Evolutionary conservation across 176 grass and related monocot species (phyloP).

Genomic region (Ensete ventricosum): DNA sequence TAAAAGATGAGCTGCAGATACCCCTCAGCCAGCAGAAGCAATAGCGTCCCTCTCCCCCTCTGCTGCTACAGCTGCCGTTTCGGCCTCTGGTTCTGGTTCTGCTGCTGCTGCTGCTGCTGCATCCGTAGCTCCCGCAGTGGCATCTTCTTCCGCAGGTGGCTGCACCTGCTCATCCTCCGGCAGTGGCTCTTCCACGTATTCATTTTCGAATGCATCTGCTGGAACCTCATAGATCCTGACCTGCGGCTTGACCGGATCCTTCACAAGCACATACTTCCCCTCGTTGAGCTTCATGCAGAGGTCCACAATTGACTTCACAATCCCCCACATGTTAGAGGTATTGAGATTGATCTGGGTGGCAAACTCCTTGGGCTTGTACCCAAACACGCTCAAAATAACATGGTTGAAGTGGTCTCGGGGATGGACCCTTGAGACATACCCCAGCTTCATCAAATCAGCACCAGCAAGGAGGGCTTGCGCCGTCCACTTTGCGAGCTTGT

Average conservation of each 20-base stretch:
- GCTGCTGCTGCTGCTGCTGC: slow-evolving; percentile 1
- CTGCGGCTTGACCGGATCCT: slow-evolving; percentile 16
- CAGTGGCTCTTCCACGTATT: slow-evolving; percentile 16
- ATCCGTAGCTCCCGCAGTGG: background rate
- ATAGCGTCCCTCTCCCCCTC: background rate
- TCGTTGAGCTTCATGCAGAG: slow-evolving; percentile 18
- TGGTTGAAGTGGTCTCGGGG: slow-evolving; percentile 14
- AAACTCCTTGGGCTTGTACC: slow-evolving; percentile 14
- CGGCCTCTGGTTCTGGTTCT: background rate
- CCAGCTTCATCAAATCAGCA: slow-evolving; percentile 13
- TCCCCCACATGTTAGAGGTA: slow-evolving; percentile 16
- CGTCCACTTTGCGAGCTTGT: slow-evolving; percentile 17
- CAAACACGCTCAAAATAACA: slow-evolving; percentile 10
- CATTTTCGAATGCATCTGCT: slow-evolving; percentile 17
- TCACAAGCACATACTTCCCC: slow-evolving; percentile 18
- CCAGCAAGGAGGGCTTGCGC: slow-evolving; percentile 9
- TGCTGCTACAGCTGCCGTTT: background rate
- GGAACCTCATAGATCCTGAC: slow-evolving; percentile 19
- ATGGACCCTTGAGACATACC: slow-evolving; percentile 15
- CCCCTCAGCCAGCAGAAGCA: background rate
- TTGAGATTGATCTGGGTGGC: slow-evolving; percentile 19
- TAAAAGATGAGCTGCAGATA: background rate
- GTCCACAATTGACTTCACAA: slow-evolving; percentile 18
- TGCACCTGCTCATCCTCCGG: slow-evolving; percentile 16
- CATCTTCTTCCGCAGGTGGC: slow-evolving; percentile 12